These are phyloP conservation scores for Coemansia sp. DNA, from an alignment of 192 early-diverging fungal genomes.

Conservation along the genomic window DNA sequence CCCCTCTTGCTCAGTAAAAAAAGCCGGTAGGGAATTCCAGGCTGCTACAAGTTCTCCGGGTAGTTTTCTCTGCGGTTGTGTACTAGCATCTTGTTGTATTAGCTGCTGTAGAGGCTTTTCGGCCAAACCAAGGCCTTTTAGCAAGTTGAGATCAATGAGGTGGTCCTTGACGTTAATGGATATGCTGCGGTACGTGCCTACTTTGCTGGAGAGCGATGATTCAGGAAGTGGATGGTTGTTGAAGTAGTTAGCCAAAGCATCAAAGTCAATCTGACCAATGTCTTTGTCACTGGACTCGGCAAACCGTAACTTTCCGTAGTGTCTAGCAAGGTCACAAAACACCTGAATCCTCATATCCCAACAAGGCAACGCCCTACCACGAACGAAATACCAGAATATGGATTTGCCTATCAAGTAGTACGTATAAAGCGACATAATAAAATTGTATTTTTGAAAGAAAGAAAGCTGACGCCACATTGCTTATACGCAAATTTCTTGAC, in stretches of 20 bases:
- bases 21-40: slow-evolving; percentile 1
- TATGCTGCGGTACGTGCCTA: slow-evolving; percentile 17
- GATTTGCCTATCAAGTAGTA: slow-evolving; percentile 14
- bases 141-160: slow-evolving; percentile 8
- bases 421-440: not conserved
- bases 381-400: slow-evolving; percentile 5
- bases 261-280: slow-evolving; percentile 37
- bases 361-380: slow-evolving; percentile 17
- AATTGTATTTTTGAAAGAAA: not conserved
- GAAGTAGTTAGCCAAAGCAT: slow-evolving; percentile 4
- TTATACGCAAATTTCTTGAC: slow-evolving; percentile 31
- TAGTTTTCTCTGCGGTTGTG: slow-evolving; percentile 5
- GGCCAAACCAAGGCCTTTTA: slow-evolving; percentile 22
- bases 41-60: slow-evolving; percentile 25
- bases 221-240: slow-evolving; percentile 13
- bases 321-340: slow-evolving; percentile 14
- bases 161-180: slow-evolving; percentile 16
- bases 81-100: not conserved
- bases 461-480: slow-evolving; percentile 7
- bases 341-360: slow-evolving; percentile 31
- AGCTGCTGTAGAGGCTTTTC: slow-evolving; percentile 21
- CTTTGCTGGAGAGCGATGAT: slow-evolving; percentile 6
- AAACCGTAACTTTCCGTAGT: slow-evolving; percentile 8
- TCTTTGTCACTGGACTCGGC: slow-evolving; percentile 15
- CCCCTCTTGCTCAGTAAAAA: not conserved